Base-by-base conservation (phyloP, 2,329 filamentous ascomycete genomes). In the Claviceps maximensis region DNA sequence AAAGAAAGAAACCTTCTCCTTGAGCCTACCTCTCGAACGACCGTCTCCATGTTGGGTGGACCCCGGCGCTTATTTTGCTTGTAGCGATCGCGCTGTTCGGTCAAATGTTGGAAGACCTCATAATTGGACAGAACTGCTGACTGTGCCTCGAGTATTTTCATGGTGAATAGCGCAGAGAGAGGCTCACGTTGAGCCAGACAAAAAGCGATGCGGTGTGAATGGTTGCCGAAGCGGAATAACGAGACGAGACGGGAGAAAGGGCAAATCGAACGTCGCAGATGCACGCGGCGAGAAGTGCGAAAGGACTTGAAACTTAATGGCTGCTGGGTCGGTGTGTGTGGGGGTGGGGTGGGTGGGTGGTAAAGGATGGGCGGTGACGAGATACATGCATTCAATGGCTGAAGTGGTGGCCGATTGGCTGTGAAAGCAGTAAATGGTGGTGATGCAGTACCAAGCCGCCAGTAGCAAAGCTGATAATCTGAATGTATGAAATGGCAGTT, bases 141-240 rank as follows among this genome's bases (percentile, higher is more conserved):
- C 64, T 88, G 83, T 3, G 84, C 73, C 62, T 86, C 84, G 60
- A 88, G 70, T 62, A 89, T 79, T 76, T 87, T 84, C 81, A 84
- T 83, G 21, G 38, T 65, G 48, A 31, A 10, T 15, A 15, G 15
- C 45, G 25, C 44, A 21, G 27, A 29, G n/a, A 13, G n/a, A 25
- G 7, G 31, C 7, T 12, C 31, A 12, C 31, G 1, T 10, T 9
- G 31, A 13, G 31, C 10, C 9, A 12, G 31, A 41, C 31, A 19
- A 33, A 3, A 29, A 47, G 38, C 10, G 31, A 33, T 33, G 31
- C 31, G 31, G 31, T 33, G 31, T 33, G 10, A 13, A 33, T 3
- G 10, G 31, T 12, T 33, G 31, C 29, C 31, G 31, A 12, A 3
- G 13, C 31, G 31, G 31, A 10, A 33, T 33, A 10, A 6, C 31